Evolutionary conservation across 768 basidiomycete genomes (phyloP).

Genomic region (Rhizopogon rudus): DNA sequence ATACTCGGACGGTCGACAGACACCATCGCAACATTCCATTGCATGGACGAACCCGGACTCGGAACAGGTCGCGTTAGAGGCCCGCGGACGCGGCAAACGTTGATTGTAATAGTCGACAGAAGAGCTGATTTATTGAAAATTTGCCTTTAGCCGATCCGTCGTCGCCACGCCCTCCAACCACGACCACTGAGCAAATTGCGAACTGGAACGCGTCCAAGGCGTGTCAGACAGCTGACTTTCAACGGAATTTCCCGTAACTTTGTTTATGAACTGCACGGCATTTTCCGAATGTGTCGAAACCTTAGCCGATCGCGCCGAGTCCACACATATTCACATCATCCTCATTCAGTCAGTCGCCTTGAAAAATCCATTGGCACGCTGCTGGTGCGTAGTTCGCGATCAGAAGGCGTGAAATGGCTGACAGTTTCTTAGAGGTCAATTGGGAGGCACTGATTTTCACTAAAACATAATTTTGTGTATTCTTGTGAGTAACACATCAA

Average conservation of each 20-base stretch:
- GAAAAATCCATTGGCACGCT: constrained; percentile 92
- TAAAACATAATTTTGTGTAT: constrained; percentile 16
- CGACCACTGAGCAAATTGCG: background rate
- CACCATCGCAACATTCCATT: constrained; percentile 84
- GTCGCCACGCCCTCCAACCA: background rate
- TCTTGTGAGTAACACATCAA: constrained; percentile 21
- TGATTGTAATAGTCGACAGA: no score
- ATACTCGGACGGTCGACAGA: constrained; percentile 45
- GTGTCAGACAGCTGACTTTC: background rate
- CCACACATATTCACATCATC: constrained; percentile 8
- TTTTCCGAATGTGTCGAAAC: constrained; percentile 19
- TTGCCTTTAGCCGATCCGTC: no score
- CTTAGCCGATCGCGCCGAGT: constrained; percentile 8
- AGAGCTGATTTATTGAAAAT: no score
- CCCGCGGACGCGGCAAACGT: constrained; percentile 1
- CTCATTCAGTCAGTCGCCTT: constrained; percentile 54
- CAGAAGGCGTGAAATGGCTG: background rate
- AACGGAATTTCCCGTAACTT: constrained; percentile 21
- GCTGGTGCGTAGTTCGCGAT: constrained; percentile 40
- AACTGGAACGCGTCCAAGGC: background rate
- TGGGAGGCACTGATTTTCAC: constrained; percentile 68
- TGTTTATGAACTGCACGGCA: constrained; percentile 23
- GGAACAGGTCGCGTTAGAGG: constrained; percentile 2
- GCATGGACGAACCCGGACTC: constrained; percentile 25
- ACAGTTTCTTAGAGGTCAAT: constrained; percentile 72